A percentile compares a stretch with the other conserved stretches of the same genome.
phyloP scores from a whole-genome alignment of 345 rosid species.

The Lagerstroemia speciosa region DNA sequence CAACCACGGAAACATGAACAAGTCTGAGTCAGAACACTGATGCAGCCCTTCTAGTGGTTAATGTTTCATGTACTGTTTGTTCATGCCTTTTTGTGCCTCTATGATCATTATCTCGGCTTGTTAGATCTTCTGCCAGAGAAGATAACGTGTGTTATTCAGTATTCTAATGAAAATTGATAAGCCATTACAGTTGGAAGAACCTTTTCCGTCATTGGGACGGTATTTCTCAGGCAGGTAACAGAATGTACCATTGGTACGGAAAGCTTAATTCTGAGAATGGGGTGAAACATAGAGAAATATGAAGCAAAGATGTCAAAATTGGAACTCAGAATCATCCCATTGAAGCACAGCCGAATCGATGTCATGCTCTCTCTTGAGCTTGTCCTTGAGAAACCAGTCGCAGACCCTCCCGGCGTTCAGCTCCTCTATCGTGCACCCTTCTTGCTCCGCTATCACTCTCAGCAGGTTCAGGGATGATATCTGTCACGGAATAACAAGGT shows the following conservation, averaged over 20 bases:
- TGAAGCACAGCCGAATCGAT: constrained; percentile 70
- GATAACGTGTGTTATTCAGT: not conserved
- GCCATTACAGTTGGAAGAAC: not conserved
- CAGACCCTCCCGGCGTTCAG: constrained; percentile 74
- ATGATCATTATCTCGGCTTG: not conserved
- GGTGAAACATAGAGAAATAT: not conserved
- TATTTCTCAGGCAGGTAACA: not conserved
- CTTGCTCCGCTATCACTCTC: constrained; percentile 73
- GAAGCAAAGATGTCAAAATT: constrained; percentile 13
- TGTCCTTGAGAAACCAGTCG: constrained; percentile 87
- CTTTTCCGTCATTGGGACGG: no score
- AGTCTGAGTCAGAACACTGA: not conserved
- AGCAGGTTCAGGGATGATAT: constrained; percentile 78
- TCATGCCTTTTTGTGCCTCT: not conserved
- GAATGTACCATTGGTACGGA: not conserved
- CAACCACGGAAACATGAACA: not conserved
- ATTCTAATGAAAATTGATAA: not conserved
- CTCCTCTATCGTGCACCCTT: constrained; percentile 75
- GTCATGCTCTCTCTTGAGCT: constrained; percentile 62
- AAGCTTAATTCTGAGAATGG: not conserved
- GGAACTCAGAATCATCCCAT: constrained; percentile 84
- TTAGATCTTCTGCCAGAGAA: not conserved
- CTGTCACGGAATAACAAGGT: constrained; percentile 18
- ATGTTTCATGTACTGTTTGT: not conserved
- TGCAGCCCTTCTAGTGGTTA: not conserved